Conservation (phyloP, 805 yeast species). For the Vanderwaltozyma verrucispora region DNA sequence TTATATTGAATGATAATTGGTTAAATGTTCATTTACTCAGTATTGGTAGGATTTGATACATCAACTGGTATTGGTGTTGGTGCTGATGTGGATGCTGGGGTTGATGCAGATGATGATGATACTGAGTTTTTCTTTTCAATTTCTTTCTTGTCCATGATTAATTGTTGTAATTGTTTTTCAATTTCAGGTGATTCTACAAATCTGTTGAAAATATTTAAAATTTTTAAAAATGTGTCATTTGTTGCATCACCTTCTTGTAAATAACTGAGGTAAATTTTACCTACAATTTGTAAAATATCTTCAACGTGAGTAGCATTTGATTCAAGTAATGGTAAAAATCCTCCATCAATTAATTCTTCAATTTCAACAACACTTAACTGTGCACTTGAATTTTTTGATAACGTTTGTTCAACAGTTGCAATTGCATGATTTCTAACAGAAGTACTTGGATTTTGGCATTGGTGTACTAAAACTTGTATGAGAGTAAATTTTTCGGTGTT, state of each 20-base stretch:
- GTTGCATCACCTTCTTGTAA: conserved; percentile 29
- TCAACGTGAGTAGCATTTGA: conserved; percentile 5
- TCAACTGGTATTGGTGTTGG: too few species aligned
- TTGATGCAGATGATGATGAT: not conserved
- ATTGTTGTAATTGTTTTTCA: conserved; percentile 30
- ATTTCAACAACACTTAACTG: not conserved
- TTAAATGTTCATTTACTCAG: too few species aligned
- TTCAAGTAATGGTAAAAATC: conserved; percentile 48
- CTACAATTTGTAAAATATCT: conserved; percentile 55
- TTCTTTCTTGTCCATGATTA: conserved; percentile 30
- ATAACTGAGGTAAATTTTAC: conserved; percentile 52
- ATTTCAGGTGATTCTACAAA: conserved; percentile 31
- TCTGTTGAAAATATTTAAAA: conserved; percentile 31
- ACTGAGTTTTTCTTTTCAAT: conserved; percentile 21
- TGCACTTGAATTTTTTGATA: conserved; percentile 22
- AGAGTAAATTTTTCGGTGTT: conserved; percentile 38
- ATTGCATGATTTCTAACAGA: conserved; percentile 61
- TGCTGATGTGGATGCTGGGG: not conserved
- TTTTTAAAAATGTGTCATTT: conserved; percentile 31
- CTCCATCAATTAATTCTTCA: conserved; percentile 53
- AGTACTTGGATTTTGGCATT: conserved; percentile 76
- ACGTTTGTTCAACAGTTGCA: conserved; percentile 42
- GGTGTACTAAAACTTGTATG: conserved; percentile 73
- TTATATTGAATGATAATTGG: too few species aligned
- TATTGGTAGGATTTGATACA: too few species aligned